Evolutionary conservation across 179 eudicot genomes (phyloP).

Genomic region (Spinacia oleracea): DNA sequence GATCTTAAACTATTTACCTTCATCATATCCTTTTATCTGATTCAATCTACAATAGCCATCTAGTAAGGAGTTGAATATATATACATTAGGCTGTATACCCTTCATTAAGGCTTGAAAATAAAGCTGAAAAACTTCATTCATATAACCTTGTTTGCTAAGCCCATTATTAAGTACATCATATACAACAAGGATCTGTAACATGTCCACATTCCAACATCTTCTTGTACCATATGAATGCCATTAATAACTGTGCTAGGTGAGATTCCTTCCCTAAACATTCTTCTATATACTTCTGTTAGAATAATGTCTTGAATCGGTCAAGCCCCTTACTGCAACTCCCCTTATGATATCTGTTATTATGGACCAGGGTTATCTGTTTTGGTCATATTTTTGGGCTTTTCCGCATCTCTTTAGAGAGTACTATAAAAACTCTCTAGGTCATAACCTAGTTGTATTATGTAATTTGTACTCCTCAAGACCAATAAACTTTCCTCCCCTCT

Average conservation of each 20-base stretch:
- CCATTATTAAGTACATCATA: conserved; percentile 52
- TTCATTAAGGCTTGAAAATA: conserved; percentile 46
- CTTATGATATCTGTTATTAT: too few relatives aligned
- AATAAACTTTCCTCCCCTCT: too few relatives aligned
- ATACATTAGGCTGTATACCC: conserved; percentile 43
- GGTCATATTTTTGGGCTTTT: too few relatives aligned
- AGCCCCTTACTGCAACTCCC: too few relatives aligned
- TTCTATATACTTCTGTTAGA: conserved; percentile 41
- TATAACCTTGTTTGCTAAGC: conserved; percentile 51
- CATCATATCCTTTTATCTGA: conserved; percentile 33
- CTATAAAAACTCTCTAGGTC: too few relatives aligned
- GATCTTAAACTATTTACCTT: conserved; percentile 48
- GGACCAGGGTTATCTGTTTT: too few relatives aligned
- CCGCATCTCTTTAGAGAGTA: too few relatives aligned
- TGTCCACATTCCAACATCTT: conserved; percentile 41
- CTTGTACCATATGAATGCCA: conserved; percentile 47
- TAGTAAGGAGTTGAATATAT: conserved; percentile 49
- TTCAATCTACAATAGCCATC: conserved; percentile 60
- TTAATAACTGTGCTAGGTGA: conserved; percentile 45
- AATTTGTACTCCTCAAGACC: too few relatives aligned
- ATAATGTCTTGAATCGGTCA: too few relatives aligned
- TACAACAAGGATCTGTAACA: conserved; percentile 46
- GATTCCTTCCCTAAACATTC: conserved; percentile 47
- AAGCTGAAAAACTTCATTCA: conserved; percentile 52
- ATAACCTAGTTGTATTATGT: too few relatives aligned